These are phyloP conservation scores for Myriangium duriaei DNA, from an alignment of 2,329 filamentous ascomycete genomes.

Conservation along the genomic window DNA sequence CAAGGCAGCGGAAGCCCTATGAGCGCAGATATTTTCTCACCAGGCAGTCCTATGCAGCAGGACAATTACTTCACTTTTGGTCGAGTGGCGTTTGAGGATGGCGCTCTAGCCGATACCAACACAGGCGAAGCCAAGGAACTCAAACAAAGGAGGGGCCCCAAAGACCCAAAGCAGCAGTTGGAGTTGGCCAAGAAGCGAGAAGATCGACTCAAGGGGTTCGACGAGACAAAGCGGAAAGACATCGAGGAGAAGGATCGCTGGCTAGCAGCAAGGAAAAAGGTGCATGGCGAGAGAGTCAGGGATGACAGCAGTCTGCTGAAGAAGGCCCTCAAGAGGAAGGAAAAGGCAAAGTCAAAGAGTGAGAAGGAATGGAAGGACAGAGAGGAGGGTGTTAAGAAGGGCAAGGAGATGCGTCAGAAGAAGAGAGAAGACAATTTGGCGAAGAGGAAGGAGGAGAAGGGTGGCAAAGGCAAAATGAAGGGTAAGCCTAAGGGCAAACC, in stretches of 20 bases:
- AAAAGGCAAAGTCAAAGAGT: conserved; percentile 79
- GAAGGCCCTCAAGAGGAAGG: conserved; percentile 90
- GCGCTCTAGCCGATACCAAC: conserved; percentile 63
- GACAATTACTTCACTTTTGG: conserved; percentile 76
- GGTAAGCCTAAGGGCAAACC: conserved; percentile 57
- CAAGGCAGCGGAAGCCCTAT: conserved; percentile 48
- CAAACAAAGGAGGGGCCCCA: conserved; percentile 67
- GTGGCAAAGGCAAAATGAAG: conserved; percentile 64
- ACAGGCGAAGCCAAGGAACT: conserved; percentile 46
- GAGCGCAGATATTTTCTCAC: conserved; percentile 31
- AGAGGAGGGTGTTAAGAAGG: conserved; percentile 32
- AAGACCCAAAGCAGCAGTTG: conserved; percentile 77
- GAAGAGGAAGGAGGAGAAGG: conserved; percentile 64
- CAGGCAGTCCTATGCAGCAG: conserved; percentile 25
- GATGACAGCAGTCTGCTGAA: conserved; percentile 81
- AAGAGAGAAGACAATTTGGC: conserved; percentile 44
- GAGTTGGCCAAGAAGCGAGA: conserved; percentile 77
- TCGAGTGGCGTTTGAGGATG: conserved; percentile 80
- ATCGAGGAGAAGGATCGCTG: conserved; percentile 89
- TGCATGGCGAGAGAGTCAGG: conserved; percentile 76
- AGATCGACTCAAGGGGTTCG: conserved; percentile 61
- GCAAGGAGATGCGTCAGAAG: conserved; percentile 37
- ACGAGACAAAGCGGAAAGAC: conserved; percentile 68
- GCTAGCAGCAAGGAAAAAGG: conserved; percentile 79
- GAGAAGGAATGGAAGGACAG: conserved; percentile 63